A percentile compares a stretch with the other conserved stretches of the same genome.
These are phyloP conservation scores for Aphanocladium album DNA, from an alignment of 2,329 filamentous ascomycete genomes.

Conservation along the genomic window DNA sequence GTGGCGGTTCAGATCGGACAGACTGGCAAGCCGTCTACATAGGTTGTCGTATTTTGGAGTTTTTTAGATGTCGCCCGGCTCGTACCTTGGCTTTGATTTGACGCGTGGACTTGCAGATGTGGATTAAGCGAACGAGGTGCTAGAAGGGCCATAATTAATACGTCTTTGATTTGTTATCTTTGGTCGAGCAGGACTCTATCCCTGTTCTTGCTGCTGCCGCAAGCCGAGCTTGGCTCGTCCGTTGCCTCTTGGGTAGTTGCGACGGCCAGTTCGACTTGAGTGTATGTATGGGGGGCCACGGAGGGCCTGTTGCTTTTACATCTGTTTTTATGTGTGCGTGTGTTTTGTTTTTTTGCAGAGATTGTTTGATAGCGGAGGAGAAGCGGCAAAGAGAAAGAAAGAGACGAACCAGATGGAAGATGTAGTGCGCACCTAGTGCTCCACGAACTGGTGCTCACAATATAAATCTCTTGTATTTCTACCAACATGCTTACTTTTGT, in stretches of 20 bases:
- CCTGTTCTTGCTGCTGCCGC: constrained; percentile 3
- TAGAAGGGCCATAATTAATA: constrained; percentile 14
- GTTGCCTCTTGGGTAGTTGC: not conserved
- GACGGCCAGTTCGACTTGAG: not conserved
- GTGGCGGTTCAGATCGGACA: constrained; percentile 6
- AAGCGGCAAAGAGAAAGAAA: constrained; percentile 9
- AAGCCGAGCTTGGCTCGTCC: not conserved
- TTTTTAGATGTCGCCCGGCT: constrained; percentile 33
- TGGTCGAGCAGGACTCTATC: not conserved
- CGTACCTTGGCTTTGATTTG: constrained; percentile 22
- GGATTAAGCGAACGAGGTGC: constrained; percentile 11
- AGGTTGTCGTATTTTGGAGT: constrained; percentile 38
- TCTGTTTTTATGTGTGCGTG: not conserved
- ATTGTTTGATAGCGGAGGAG: constrained; percentile 5
- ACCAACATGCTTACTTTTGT: not conserved
- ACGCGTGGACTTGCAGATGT: constrained; percentile 9
- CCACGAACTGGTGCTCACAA: not conserved
- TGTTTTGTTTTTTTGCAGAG: not conserved
- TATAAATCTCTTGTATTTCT: constrained; percentile 14
- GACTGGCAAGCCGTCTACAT: constrained; percentile 23
- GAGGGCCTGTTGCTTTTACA: constrained; percentile 3
- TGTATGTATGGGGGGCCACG: constrained; percentile 6
- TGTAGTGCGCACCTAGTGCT: not conserved
- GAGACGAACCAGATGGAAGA: constrained; percentile 1
- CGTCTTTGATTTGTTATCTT: constrained; percentile 13